phyloP scores from a whole-genome alignment of 257 asterid species.

The Perilla frutescens region DNA sequence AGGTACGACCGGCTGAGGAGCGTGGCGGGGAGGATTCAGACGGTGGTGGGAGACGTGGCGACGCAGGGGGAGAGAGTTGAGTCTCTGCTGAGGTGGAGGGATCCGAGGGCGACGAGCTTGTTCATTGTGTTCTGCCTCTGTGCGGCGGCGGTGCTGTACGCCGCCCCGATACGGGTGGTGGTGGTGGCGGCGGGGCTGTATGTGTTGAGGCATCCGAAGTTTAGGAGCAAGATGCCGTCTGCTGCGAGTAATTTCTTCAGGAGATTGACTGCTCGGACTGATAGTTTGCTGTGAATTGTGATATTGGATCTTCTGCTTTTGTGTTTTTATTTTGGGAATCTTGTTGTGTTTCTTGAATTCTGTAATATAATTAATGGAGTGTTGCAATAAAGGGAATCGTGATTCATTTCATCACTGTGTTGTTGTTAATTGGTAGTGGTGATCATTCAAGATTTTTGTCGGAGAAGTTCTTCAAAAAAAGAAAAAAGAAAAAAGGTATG shows the following conservation, averaged over 20 bases:
- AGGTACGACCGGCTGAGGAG: constrained; percentile 79
- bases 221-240: constrained; percentile 69
- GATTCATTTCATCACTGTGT: not conserved
- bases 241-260: constrained; percentile 74
- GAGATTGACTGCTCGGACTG: constrained; percentile 69
- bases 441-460: too few species aligned
- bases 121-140: constrained; percentile 61
- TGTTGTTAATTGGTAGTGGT: too few species aligned
- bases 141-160: constrained; percentile 63
- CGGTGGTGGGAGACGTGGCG: constrained; percentile 75
- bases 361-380: not conserved
- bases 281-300: constrained; percentile 59
- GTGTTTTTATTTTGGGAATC: not conserved
- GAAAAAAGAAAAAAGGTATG: too few species aligned
- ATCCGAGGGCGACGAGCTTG: constrained; percentile 75
- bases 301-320: not conserved
- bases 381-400: constrained; percentile 17
- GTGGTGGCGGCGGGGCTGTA: constrained; percentile 58
- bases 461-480: too few species aligned
- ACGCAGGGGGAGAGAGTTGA: constrained; percentile 80
- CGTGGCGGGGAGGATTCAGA: constrained; percentile 79
- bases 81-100: constrained; percentile 74
- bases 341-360: too few species aligned
- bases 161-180: constrained; percentile 58
- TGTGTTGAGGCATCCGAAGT: constrained; percentile 72